Percentiles rank a stretch among this genome's conserved stretches.
Conservation (phyloP, 2,329 filamentous ascomycete genomes). For the Lecanicillium sp. region DNA sequence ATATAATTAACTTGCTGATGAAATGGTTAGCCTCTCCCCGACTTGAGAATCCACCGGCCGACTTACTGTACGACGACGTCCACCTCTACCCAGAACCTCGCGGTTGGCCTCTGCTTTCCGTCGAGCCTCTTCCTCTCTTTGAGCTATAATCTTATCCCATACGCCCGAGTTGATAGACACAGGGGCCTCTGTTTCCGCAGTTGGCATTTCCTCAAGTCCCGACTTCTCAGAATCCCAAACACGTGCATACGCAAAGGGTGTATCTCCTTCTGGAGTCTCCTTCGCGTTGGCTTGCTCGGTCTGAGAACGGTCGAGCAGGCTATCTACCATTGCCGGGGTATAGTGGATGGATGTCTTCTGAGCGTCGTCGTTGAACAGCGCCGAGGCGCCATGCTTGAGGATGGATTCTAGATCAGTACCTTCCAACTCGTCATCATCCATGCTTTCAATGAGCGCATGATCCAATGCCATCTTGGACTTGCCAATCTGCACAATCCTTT, state of each 20-base stretch:
- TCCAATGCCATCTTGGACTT: slow-evolving; percentile 95
- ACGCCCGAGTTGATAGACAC: slow-evolving; percentile 58
- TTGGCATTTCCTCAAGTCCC: slow-evolving; percentile 57
- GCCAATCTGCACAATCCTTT: slow-evolving; percentile 93
- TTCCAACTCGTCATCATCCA: slow-evolving; percentile 77
- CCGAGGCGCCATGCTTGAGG: slow-evolving; percentile 77
- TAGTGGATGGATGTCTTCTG: slow-evolving; percentile 71
- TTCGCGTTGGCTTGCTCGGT: slow-evolving; percentile 65
- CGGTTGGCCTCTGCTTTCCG: slow-evolving; percentile 61
- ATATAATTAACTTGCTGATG: slow-evolving; percentile 31
- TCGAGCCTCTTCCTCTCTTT: slow-evolving; percentile 74
- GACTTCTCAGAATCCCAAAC: slow-evolving; percentile 85
- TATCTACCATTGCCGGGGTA: slow-evolving; percentile 76
- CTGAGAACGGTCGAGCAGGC: slow-evolving; percentile 79
- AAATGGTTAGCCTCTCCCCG: not conserved
- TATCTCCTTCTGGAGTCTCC: slow-evolving; percentile 61
- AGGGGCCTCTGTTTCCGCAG: slow-evolving; percentile 45
- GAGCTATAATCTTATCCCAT: slow-evolving; percentile 85
- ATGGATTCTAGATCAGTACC: slow-evolving; percentile 81
- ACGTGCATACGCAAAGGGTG: slow-evolving; percentile 81
- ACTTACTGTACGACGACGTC: slow-evolving; percentile 54
- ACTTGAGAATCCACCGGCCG: not conserved
- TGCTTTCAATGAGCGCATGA: slow-evolving; percentile 86
- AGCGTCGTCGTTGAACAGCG: slow-evolving; percentile 73
- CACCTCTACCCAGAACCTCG: slow-evolving; percentile 79